Evolutionary conservation across 768 basidiomycete genomes (phyloP), one percentile per base, ranked within the genome.

Genomic region (Russula brevipes): DNA sequence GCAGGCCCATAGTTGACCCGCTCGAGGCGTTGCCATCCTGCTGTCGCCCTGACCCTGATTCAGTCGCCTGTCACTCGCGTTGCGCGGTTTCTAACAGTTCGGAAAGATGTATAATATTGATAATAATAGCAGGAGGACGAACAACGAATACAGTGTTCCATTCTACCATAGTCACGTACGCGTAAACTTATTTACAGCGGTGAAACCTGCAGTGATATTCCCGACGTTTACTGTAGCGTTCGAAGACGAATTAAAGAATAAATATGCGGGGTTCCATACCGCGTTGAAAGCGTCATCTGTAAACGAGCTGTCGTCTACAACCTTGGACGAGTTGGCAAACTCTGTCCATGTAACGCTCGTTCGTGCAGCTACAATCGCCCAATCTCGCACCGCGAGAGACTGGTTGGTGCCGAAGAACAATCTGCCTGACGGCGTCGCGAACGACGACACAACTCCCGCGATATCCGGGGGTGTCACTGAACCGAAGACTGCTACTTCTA

Each of bases 401-500:
- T 77, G 73, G 45, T 77, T 72, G 36, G 84, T 82, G 17, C 86
- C 87, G 70, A 87, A 87, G 69, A 86, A 86, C 42, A 87, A 72
- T 1, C 76, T 66, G 9, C 79, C 81, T 33, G 77, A 76, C 24
- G 82, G 71, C 10, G 77, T 78, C 9, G 80, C 74, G 62, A 86
- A 82, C 8, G 83, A 79, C 19, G 85, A 82, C 30, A 79, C 73
- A 7, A 78, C 78, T 39, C 74, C 79, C 41, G 67, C 66, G 35
- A 85, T 70, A 69, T 87, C 86, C 3, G 78, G 66, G 17, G 80
- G 76, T 14, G 71, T 68, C 31, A 87, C 71, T 14, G 79, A 74
- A 6, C 86, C 86, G 69, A 87, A 87, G n/a, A 87, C 69, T 1
- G 84, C 85, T 4, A 86, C 82, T 72, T 87, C 86, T 41, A 88